These are phyloP conservation scores for Hebeloma cylindrosporum DNA, from an alignment of 768 basidiomycete species.

Conservation along the genomic window DNA sequence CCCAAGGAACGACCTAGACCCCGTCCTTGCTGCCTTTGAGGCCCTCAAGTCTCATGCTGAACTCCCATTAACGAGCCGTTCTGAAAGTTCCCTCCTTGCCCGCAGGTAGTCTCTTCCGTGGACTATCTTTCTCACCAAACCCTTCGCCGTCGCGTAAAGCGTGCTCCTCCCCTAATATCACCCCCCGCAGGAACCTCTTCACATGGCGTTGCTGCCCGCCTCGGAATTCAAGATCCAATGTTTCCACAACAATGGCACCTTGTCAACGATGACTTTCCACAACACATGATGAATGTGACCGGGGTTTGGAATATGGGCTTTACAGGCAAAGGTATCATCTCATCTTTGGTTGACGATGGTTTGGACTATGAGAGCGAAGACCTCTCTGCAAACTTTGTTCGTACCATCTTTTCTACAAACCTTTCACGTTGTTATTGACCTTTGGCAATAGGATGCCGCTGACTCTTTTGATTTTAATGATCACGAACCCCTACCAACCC, in stretches of 20 bases:
- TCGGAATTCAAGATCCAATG: conserved; percentile 79
- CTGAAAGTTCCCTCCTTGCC: conserved; percentile 39
- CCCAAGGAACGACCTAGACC: conserved; percentile 40
- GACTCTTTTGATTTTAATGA: conserved; percentile 98
- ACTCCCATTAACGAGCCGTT: conserved; percentile 38
- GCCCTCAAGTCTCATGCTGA: conserved; percentile 39
- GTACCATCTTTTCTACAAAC: conserved; percentile 31
- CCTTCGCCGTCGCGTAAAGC: conserved; percentile 68
- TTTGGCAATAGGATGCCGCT: conserved; percentile 61
- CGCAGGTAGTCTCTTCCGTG: conserved; percentile 54
- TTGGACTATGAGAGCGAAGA: conserved; percentile 89
- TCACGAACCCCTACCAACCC: conserved; percentile 83
- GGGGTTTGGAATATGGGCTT: conserved; percentile 89
- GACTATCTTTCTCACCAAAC: conserved; percentile 60
- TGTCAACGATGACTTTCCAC: conserved; percentile 79
- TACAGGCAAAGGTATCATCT: conserved; percentile 82
- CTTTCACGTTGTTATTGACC: conserved; percentile 33
- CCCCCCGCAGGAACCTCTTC: conserved; percentile 37
- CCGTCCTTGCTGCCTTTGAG: conserved; percentile 50
- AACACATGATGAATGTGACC: conserved; percentile 92
- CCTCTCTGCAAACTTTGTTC: conserved; percentile 87
- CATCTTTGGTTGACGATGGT: conserved; percentile 94
- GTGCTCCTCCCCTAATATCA: conserved; percentile 65
- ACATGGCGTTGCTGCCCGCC: conserved; percentile 50
- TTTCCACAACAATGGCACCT: conserved; percentile 93